A percentile compares a stretch with the other conserved stretches of the same genome.
Evolutionary conservation across 805 yeast genomes (phyloP).

Genomic region (Candida golubevii): DNA sequence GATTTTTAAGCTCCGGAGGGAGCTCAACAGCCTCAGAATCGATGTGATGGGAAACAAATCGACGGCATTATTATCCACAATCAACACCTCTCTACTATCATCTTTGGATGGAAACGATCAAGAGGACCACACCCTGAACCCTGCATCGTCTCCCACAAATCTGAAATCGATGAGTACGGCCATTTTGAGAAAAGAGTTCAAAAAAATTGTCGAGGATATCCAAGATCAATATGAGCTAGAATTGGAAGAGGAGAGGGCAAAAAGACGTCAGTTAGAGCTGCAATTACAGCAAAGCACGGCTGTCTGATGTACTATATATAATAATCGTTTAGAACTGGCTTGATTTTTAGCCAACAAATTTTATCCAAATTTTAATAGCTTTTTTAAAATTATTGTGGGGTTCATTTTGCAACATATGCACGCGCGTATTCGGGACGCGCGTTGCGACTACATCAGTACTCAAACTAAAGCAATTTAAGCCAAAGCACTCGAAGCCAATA

Average conservation of each 20-base stretch:
- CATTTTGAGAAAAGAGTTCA: constrained; percentile 64
- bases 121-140: constrained; percentile 19
- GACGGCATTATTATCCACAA: constrained; percentile 2
- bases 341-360: too few species aligned
- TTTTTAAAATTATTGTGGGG: too few species aligned
- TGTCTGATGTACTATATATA: neutral
- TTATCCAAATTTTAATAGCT: too few species aligned
- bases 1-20: constrained; percentile 40
- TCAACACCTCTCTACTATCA: constrained; percentile 9
- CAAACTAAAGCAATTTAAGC: too few species aligned
- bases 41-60: constrained; percentile 39
- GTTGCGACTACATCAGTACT: too few species aligned
- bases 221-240: constrained; percentile 60
- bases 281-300: neutral
- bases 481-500: too few species aligned
- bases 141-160: constrained; percentile 17
- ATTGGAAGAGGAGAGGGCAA: constrained; percentile 51
- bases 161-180: constrained; percentile 37
- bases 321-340: too few species aligned
- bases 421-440: too few species aligned
- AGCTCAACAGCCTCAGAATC: constrained; percentile 40
- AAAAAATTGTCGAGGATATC: constrained; percentile 56
- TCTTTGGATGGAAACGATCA: constrained; percentile 4
- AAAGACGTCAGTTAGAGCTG: constrained; percentile 41
- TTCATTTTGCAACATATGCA: too few species aligned